Evolutionary conservation across 2,329 filamentous ascomycete genomes (phyloP).

Genomic region (Alternaria novae-zelandiae): DNA sequence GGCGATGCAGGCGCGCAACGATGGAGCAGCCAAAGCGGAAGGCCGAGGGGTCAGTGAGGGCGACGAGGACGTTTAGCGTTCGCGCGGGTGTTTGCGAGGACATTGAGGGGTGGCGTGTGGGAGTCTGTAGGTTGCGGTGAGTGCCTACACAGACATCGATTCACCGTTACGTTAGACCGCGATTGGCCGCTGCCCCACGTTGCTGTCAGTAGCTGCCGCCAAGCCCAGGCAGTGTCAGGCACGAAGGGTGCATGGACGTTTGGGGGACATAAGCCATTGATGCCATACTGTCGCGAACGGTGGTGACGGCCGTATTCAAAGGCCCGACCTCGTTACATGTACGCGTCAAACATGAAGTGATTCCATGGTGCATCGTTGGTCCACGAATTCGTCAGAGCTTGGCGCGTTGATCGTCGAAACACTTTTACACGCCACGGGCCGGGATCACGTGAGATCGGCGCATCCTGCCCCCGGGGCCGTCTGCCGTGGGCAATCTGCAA

Average conservation of each 20-base stretch:
- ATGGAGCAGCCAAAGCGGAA: slow-evolving; percentile 70
- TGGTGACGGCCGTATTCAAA: background rate
- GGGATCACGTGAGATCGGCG: background rate
- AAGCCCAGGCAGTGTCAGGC: background rate
- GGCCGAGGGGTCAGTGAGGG: slow-evolving; percentile 69
- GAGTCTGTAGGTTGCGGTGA: slow-evolving; percentile 8
- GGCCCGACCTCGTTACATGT: background rate
- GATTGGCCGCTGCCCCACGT: slow-evolving; percentile 27
- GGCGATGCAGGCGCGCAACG: slow-evolving; percentile 70
- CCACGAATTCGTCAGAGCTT: background rate
- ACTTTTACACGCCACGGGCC: background rate
- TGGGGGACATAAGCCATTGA: background rate
- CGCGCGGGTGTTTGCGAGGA: slow-evolving; percentile 28
- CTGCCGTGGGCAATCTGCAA: background rate
- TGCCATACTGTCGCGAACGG: background rate
- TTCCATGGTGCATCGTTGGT: background rate
- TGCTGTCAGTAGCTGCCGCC: background rate
- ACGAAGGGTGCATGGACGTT: background rate
- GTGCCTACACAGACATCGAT: background rate
- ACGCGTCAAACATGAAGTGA: background rate
- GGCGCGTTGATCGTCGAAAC: background rate
- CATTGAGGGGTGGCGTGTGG: slow-evolving; percentile 19
- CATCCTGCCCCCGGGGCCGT: background rate
- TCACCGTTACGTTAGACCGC: slow-evolving; percentile 22
- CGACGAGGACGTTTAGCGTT: slow-evolving; percentile 62